Base-by-base conservation (phyloP, 306 rosid species). In the Ceratonia siliqua region DNA sequence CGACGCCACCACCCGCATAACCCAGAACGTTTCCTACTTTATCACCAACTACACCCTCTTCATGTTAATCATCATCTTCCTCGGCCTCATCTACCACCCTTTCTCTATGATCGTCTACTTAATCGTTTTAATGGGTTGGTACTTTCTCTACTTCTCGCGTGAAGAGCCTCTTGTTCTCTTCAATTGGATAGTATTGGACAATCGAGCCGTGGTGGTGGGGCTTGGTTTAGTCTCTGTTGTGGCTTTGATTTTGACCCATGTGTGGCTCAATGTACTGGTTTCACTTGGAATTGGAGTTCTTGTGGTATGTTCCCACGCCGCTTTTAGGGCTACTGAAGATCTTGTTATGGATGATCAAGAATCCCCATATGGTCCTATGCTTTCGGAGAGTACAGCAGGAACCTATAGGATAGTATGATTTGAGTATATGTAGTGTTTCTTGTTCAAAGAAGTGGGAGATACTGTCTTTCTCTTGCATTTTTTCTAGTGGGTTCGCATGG, bases 291-390 rank as follows among this genome's bases (percentile, higher is more conserved):
- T 87, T 14, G 87, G 75, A 1, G 62, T 70, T 5, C 27, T 2
- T 0, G 21, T 85, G 67, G 82, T 82, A 21, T 71, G 55, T 28
- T 5, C 88, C 25, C 96, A 88, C 20, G 90, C 83, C 0, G 89
- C 72, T 21, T 53, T 88, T 20, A 82, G 90, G 81, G 74, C 84
- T 8, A 87, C 89, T 0, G 96, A 91, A 22, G 93, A 78, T 5
- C 89, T 86, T 20, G 85, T 85, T 5, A 78, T 50, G 67, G 96
- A 84, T 38, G 91, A 88, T 18, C 82, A 73, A 3, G 89, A 89
- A 53, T 88, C 91, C 0, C 96, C 93, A 0, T 91, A 88, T 56
- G 96, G 89, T 0, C 72, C 87, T 72, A 66, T 83, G 83, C 78
- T 91, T 0, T 22, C 78, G 5, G 86, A 81, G 14, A 25, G 46